Evolutionary conservation across 2,329 filamentous ascomycete species (phyloP), one percentile per base, ranked within the genome.

Genomic region (Dendryphion nanum): DNA sequence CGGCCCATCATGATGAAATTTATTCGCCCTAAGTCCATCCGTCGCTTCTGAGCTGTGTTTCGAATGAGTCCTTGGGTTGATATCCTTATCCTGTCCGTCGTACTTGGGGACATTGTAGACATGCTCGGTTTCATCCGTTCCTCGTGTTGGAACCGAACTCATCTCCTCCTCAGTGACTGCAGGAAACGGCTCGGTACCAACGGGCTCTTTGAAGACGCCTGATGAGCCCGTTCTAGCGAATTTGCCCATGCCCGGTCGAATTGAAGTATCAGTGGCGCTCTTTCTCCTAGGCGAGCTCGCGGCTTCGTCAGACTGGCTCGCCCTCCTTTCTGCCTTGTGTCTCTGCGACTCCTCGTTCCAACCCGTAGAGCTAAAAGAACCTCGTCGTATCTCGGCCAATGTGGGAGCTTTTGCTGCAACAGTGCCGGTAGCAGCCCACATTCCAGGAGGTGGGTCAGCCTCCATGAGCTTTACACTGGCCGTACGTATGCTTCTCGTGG

Each of bases 381-480:
- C 63, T 35, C 50, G 53, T 30, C 71, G 55, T 20, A 73, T 71
- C 30, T 74, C 69, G 30, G 53, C 48, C 15, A 73, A 38, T 1
- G 68, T 68, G 4, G 70, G 70, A 12, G 70, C 68, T 44, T 59
- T 66, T 6, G 68, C 59, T 12, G 61, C 67, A 5, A 59, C 59
- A 6, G 50, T 56, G 10, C 68, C 70, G 2, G 68, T 68, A 1
- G 71, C 70, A n/a, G 70, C 67, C 68, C 65, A 69, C 59, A 70
- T 67, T 28, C 69, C 67, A 0, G 61, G 58, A 3, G 67, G 68
- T 6, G 62, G 57, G 31, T 63, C 49, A 5, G 64, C 54, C 17
- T 68, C 62, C 48, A 67, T 64, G 20, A 64, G 42, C 43, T 59
- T 67, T 37, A 65, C 50, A 26, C 62, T 66, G 4, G 61, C 64